These are phyloP conservation scores for Talaromyces atroroseus DNA, from an alignment of 2,329 filamentous ascomycete genomes.

Conservation along the genomic window DNA sequence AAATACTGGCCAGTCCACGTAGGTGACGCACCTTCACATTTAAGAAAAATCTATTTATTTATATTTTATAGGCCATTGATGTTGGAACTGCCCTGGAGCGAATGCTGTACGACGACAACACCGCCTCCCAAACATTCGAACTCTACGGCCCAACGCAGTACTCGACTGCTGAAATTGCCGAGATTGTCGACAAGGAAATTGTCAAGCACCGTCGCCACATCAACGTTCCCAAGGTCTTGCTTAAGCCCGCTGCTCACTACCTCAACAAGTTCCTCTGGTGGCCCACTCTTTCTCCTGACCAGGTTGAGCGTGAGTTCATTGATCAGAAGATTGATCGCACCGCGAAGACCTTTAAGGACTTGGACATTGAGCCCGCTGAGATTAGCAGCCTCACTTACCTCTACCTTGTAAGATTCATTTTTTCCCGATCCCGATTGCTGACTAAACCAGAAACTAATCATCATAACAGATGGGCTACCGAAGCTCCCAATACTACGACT, in stretches of 20 bases:
- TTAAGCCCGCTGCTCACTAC: constrained; percentile 68
- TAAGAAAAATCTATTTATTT: neutral
- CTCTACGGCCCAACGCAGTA: constrained; percentile 92
- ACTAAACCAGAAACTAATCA: constrained; percentile 14
- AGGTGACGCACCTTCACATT: constrained; percentile 25
- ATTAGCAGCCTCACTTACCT: constrained; percentile 83
- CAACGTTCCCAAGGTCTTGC: constrained; percentile 75
- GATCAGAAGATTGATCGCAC: constrained; percentile 85
- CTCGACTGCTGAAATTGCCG: constrained; percentile 77
- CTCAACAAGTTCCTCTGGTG: constrained; percentile 86
- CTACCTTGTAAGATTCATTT: constrained; percentile 66
- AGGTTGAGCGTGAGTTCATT: constrained; percentile 86
- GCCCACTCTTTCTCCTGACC: constrained; percentile 73
- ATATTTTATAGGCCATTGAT: constrained; percentile 64
- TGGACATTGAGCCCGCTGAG: constrained; percentile 83
- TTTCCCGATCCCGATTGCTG: neutral
- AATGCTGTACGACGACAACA: constrained; percentile 87
- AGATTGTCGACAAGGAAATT: constrained; percentile 87
- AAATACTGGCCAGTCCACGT: constrained; percentile 88
- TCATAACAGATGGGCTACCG: constrained; percentile 73
- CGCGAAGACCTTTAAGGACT: constrained; percentile 93
- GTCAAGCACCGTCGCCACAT: constrained; percentile 83
- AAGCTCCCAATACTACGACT: constrained; percentile 81
- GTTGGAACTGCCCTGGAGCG: constrained; percentile 81
- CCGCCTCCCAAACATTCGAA: constrained; percentile 85